Base-by-base conservation (phyloP, 768 basidiomycete genomes). In the Kwoniella dejecticola region DNA sequence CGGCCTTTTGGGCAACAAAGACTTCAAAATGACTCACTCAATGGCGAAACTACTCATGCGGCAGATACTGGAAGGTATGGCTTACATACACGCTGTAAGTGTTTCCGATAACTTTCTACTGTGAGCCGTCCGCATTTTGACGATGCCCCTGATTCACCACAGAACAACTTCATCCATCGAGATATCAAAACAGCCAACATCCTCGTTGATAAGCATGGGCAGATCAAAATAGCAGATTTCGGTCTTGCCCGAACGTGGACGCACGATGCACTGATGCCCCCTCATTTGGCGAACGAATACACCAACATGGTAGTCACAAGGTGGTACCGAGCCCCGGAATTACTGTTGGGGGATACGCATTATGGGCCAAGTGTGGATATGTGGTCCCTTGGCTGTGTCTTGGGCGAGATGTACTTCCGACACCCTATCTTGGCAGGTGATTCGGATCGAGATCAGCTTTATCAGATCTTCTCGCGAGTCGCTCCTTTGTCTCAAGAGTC, bases 111-210 rank as follows among this genome's bases (percentile, higher is more conserved):
- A n/a, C n/a, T n/a, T n/a, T n/a, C n/a, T n/a, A n/a, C n/a, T n/a
- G n/a, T n/a, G n/a, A n/a, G n/a, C n/a, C n/a, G n/a, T n/a, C n/a
- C n/a, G n/a, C n/a, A n/a, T n/a, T n/a, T n/a, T n/a, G n/a, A n/a
- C n/a, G n/a, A n/a, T n/a, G n/a, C n/a, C n/a, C n/a, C n/a, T n/a
- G n/a, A 24, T 24, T 33, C 48, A 0, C 4, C 1, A 36, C 59
- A 97, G 95, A 96, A 98, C 79, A 86, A 91, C 67, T 95, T 97
- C 70, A 83, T 99, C 3, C 96, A 99, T 78, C 91, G 96, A 45
- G 96, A 99, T 71, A 94, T 99, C 89, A 99, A 99, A 76, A 90
- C 96, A 3, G 96, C 96, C 31, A 99, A 99, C 76, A 81, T 98
- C 50, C 87, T 99, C 47, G 95, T 99, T 52, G 89, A 88, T 57